Conservation (phyloP, 106 monocot species). For the Xerophyta viscosa region DNA sequence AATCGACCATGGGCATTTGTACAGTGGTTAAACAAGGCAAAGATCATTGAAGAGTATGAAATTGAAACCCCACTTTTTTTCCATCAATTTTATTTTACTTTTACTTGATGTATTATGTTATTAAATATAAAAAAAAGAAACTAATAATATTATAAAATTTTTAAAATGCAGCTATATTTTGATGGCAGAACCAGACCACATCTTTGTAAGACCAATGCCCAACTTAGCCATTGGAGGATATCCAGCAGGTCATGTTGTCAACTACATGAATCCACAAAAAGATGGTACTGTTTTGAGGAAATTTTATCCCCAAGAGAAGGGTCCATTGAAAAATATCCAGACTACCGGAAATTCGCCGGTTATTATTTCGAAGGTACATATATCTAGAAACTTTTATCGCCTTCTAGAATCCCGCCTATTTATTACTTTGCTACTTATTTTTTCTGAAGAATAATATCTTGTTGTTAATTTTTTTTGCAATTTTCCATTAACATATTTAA, state of each 20-base stretch:
- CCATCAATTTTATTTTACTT: no score
- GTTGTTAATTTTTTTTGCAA: no score
- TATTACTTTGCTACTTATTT: no score
- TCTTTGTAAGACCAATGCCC: slow-evolving; percentile 83
- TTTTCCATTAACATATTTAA: no score
- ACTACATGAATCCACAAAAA: slow-evolving; percentile 66
- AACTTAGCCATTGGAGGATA: slow-evolving; percentile 45
- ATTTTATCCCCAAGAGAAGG: slow-evolving; percentile 65
- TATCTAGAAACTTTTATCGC: no score
- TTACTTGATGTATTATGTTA: no score
- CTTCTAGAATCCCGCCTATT: no score
- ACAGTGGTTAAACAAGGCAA: slow-evolving; percentile 21
- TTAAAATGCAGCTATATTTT: slow-evolving; percentile 56
- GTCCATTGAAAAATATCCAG: slow-evolving; percentile 57
- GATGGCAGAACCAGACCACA: slow-evolving; percentile 88
- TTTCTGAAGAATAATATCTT: no score
- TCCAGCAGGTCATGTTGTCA: slow-evolving; percentile 73
- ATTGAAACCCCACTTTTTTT: no score
- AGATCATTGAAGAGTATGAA: slow-evolving; percentile 23
- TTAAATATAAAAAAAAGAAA: no score
- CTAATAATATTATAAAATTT: no score
- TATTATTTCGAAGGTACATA: slow-evolving; percentile 67
- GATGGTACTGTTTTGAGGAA: slow-evolving; percentile 60
- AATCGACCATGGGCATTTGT: slow-evolving; percentile 29
- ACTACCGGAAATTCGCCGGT: slow-evolving; percentile 90